phyloP scores from a whole-genome alignment of 2,329 filamentous ascomycete species.

The Microascus cirrosus region DNA sequence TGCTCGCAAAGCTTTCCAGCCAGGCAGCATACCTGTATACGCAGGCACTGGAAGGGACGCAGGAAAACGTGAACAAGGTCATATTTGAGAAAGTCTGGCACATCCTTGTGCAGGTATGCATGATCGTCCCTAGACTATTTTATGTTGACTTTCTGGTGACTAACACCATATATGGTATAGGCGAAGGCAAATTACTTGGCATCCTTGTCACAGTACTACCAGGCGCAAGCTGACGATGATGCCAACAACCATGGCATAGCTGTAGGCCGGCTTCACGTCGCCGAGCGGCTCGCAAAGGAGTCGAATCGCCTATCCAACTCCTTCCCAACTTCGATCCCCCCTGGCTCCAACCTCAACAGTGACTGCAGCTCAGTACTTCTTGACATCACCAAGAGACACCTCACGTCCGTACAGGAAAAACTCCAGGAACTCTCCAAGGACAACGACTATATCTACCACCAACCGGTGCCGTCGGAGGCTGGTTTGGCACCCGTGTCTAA shows the following conservation, averaged over 20 bases:
- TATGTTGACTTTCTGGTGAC: not conserved
- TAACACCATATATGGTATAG: conserved; percentile 19
- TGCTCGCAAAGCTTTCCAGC: conserved; percentile 85
- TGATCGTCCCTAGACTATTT: not conserved
- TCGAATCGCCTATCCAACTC: conserved; percentile 64
- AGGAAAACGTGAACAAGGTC: conserved; percentile 82
- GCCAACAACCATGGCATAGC: conserved; percentile 77
- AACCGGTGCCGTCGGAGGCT: conserved; percentile 77
- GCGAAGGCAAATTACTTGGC: conserved; percentile 73
- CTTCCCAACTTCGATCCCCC: conserved; percentile 69
- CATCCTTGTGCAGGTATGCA: conserved; percentile 61
- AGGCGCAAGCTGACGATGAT: conserved; percentile 83
- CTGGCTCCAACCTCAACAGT: conserved; percentile 71
- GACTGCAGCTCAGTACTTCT: conserved; percentile 65
- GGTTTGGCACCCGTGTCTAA: conserved; percentile 75
- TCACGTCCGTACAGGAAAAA: conserved; percentile 70
- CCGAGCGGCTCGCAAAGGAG: conserved; percentile 68
- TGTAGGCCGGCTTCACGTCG: conserved; percentile 70
- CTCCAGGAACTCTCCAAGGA: conserved; percentile 70
- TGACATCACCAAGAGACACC: conserved; percentile 78
- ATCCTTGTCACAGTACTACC: conserved; percentile 86
- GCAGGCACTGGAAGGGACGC: conserved; percentile 79
- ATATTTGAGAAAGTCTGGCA: conserved; percentile 95
- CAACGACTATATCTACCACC: conserved; percentile 98
- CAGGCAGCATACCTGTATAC: conserved; percentile 82